A percentile compares a stretch with the other conserved stretches of the same genome.
These are phyloP conservation scores for Ophiosphaerella narmari DNA, from an alignment of 2,329 filamentous ascomycete genomes.

Conservation along the genomic window DNA sequence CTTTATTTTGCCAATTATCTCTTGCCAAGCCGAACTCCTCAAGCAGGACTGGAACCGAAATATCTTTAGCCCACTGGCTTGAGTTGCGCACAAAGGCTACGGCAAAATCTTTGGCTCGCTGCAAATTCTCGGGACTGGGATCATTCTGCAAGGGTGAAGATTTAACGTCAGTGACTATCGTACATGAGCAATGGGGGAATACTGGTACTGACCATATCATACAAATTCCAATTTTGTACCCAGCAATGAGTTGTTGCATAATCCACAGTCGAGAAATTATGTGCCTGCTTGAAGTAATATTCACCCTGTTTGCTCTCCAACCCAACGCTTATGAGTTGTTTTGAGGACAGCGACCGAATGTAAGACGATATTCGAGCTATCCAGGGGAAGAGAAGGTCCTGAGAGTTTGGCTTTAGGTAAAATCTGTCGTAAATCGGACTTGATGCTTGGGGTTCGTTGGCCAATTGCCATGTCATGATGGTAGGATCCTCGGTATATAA, in stretches of 20 bases:
- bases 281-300: slow-evolving; percentile 46
- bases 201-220: neutral
- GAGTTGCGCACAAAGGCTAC: slow-evolving; percentile 40
- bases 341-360: slow-evolving; percentile 43
- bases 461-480: slow-evolving; percentile 50
- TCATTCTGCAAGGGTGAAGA: slow-evolving; percentile 22
- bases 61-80: slow-evolving; percentile 41
- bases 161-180: neutral
- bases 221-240: slow-evolving; percentile 46
- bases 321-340: slow-evolving; percentile 46
- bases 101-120: slow-evolving; percentile 43
- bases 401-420: slow-evolving; percentile 30
- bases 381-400: slow-evolving; percentile 45
- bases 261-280: slow-evolving; percentile 44
- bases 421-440: slow-evolving; percentile 23
- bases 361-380: slow-evolving; percentile 43
- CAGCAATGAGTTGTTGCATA: slow-evolving; percentile 49
- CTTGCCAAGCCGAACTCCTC: slow-evolving; percentile 50
- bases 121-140: slow-evolving; percentile 34
- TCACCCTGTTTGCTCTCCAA: slow-evolving; percentile 48
- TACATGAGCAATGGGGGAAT: neutral
- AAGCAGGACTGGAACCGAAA: slow-evolving; percentile 46
- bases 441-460: slow-evolving; percentile 46
- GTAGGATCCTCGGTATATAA: slow-evolving; percentile 45
- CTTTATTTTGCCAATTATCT: slow-evolving; percentile 47